Percentiles rank a stretch among this genome's conserved stretches.
These are phyloP conservation scores for Mycosarcoma maydis DNA, from an alignment of 1,284 basidiomycete genomes.

Conservation along the genomic window DNA sequence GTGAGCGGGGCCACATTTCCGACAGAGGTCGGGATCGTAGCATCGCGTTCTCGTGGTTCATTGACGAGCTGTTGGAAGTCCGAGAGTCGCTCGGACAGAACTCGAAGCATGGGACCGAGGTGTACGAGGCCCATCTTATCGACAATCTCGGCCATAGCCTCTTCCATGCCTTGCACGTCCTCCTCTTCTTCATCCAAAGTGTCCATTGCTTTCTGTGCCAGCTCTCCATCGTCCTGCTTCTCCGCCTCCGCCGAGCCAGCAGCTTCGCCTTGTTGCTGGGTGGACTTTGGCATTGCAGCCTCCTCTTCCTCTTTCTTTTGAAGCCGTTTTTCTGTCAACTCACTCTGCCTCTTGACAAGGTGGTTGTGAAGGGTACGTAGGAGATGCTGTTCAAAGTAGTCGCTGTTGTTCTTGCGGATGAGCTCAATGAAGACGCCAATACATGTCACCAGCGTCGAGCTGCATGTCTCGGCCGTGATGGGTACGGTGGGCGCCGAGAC, in stretches of 20 bases:
- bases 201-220: slow-evolving; percentile 72
- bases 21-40: slow-evolving; percentile 62
- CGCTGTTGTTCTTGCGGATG: slow-evolving; percentile 97
- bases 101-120: slow-evolving; percentile 82
- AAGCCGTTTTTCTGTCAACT: slow-evolving; percentile 66
- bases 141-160: slow-evolving; percentile 84
- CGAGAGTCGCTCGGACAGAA: slow-evolving; percentile 77
- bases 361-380: slow-evolving; percentile 92
- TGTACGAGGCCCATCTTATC: slow-evolving; percentile 93
- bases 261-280: slow-evolving; percentile 7
- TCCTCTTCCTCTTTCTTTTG: slow-evolving; percentile 64
- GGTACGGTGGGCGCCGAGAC: slow-evolving; percentile 48
- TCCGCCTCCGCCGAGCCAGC: slow-evolving; percentile 10
- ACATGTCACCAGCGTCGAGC: slow-evolving; percentile 86
- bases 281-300: slow-evolving; percentile 35
- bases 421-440: slow-evolving; percentile 93
- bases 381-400: slow-evolving; percentile 98
- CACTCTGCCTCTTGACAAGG: slow-evolving; percentile 85
- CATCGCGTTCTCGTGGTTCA: slow-evolving; percentile 79
- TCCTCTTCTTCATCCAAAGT: slow-evolving; percentile 60
- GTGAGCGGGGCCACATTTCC: slow-evolving; percentile 79
- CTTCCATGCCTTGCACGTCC: slow-evolving; percentile 73
- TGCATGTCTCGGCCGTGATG: slow-evolving; percentile 74
- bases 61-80: slow-evolving; percentile 79
- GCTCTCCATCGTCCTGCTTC: slow-evolving; percentile 37